Base-by-base conservation (phyloP, 768 basidiomycete species). In the Tylopilus sp. region DNA sequence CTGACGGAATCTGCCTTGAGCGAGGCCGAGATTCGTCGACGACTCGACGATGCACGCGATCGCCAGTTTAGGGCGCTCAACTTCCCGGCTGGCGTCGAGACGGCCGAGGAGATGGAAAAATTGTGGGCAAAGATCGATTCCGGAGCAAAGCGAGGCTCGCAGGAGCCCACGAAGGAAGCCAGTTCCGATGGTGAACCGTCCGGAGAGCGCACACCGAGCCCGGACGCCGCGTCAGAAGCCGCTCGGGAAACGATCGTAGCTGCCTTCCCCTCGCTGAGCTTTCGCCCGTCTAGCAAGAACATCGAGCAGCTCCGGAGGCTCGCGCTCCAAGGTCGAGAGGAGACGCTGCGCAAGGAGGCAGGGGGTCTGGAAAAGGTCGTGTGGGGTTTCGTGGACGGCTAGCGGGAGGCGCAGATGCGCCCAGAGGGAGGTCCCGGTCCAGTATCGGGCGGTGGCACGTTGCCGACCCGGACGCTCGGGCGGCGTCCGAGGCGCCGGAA, bases 41-140 rank as follows among this genome's bases (percentile, higher is more conserved):
- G 68, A 30, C 67, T 81, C 25, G 59, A 59, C 3, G 63, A 17
- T 1, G 67, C 73, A 10, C 69, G 67, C 50, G 68, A 64, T 3
- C 75, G 83, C 36, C 78, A 84, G 53, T 75, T 74, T 58, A 73
- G 74, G 11, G 73, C 73, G 7, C 73, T 74, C 46, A 71, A 61
- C 30, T 70, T 85, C 40, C 86, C 86, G 1, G 68, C 77, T 1
- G 81, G 78, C 1, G 69, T 85, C 11, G 58, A 55, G 16, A 54
- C 42, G 24, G 36, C 52, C 30, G 63, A 56, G 48, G 61, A 58
- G 60, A 72, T 67, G 70, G 63, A 57, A 62, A 56, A 51, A 49
- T 38, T 47, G 31, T 75, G 69, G 74, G 59, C 65, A 8, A 59
- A 47, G 6, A 60, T 73, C 22, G 54, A 72, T 50, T 75, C 63